phyloP scores from a whole-genome alignment of 306 rosid genomes.

The Corylus americana region DNA sequence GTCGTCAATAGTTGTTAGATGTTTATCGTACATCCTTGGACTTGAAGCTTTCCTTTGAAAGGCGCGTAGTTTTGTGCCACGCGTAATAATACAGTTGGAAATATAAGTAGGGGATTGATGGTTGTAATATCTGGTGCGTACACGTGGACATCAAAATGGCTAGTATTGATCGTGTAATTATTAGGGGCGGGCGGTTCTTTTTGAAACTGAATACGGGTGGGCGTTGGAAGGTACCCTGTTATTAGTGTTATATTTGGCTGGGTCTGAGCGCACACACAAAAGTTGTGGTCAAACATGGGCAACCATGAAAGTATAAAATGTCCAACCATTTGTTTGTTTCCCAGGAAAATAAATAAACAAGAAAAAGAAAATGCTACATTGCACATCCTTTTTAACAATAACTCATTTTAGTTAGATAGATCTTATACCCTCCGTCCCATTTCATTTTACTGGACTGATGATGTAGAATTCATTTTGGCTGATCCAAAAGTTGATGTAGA shows the following conservation, averaged over 20 bases:
- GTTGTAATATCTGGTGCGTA: slow-evolving; percentile 20
- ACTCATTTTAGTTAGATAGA: too few species aligned
- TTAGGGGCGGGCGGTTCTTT: neutral
- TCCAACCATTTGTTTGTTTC: neutral
- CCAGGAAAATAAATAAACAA: neutral
- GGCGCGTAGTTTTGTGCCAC: slow-evolving; percentile 19
- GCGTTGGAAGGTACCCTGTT: slow-evolving; percentile 26
- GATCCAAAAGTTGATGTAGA: too few species aligned
- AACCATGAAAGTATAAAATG: neutral
- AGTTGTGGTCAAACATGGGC: neutral
- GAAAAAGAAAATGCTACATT: too few species aligned
- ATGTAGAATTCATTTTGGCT: too few species aligned
- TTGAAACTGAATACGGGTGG: slow-evolving; percentile 19
- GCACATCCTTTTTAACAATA: too few species aligned
- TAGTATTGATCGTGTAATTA: slow-evolving; percentile 6
- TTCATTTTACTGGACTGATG: too few species aligned
- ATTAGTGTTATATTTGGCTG: neutral
- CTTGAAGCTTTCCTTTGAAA: neutral
- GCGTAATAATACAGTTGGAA: slow-evolving; percentile 7
- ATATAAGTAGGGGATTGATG: neutral
- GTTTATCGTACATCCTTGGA: neutral
- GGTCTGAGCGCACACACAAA: neutral
- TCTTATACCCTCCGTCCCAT: too few species aligned
- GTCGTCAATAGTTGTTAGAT: neutral
- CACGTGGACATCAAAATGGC: slow-evolving; percentile 19